Evolutionary conservation across 1,284 basidiomycete genomes (phyloP).

Genomic region (Thecaphora thlaspeos): DNA sequence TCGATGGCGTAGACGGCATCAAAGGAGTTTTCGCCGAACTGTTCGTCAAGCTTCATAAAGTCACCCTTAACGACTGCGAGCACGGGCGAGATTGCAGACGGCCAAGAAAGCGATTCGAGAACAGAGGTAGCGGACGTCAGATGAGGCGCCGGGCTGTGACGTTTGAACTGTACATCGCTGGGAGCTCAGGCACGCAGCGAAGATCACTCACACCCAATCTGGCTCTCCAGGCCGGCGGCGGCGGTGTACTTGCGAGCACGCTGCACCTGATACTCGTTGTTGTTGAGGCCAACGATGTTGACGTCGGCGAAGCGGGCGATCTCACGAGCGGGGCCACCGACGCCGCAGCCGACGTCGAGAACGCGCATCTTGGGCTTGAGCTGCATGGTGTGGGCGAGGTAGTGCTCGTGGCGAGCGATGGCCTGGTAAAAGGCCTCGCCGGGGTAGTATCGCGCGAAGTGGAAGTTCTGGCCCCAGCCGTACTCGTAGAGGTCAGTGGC

Average conservation of each 20-base stretch:
- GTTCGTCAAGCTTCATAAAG: conserved; percentile 90
- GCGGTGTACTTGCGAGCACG: conserved; percentile 82
- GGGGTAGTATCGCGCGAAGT: conserved; percentile 96
- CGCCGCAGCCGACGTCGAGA: conserved; percentile 95
- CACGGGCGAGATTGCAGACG: too few species aligned
- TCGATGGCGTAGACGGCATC: conserved; percentile 99
- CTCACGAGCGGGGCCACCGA: conserved; percentile 93
- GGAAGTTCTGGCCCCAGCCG: conserved; percentile 89
- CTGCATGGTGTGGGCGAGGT: conserved; percentile 70
- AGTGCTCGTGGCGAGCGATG: conserved; percentile 95
- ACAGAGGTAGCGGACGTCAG: too few species aligned
- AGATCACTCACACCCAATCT: conserved; percentile 65
- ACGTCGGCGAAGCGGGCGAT: conserved; percentile 89
- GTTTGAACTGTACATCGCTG: neutral
- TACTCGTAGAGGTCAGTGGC: conserved; percentile 97
- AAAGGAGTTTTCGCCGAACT: conserved; percentile 90
- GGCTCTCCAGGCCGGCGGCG: conserved; percentile 72
- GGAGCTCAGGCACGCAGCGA: too few species aligned
- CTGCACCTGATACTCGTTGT: conserved; percentile 92
- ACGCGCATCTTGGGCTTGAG: conserved; percentile 84
- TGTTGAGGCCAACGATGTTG: conserved; percentile 85
- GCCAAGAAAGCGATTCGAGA: too few species aligned
- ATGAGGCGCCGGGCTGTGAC: too few species aligned
- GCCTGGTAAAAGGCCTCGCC: conserved; percentile 82
- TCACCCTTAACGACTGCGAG: conserved; percentile 63